Conservation (phyloP, 106 monocot species). For the Dioscorea dumetorum region DNA sequence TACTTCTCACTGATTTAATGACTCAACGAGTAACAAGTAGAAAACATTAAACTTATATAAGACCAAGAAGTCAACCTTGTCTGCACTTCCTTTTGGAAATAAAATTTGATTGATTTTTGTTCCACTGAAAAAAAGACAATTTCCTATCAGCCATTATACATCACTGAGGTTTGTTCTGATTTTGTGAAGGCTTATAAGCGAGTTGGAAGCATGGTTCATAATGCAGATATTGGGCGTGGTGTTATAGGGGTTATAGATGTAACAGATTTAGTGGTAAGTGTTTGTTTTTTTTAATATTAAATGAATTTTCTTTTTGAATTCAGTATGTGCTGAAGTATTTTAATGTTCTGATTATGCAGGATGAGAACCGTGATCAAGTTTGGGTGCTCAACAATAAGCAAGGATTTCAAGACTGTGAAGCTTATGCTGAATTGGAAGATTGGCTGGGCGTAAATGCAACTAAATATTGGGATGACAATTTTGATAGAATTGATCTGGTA, state of each 20-base stretch:
- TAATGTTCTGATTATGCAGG: conserved; percentile 24
- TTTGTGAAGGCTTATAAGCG: conserved; percentile 65
- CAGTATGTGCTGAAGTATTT: neutral
- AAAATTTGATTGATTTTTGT: too few relatives aligned
- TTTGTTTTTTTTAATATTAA: neutral
- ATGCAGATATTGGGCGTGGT: conserved; percentile 67
- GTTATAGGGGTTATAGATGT: conserved; percentile 69
- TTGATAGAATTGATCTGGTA: conserved; percentile 63
- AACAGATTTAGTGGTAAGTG: conserved; percentile 50
- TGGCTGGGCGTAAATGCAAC: conserved; percentile 51
- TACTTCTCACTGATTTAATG: too few relatives aligned
- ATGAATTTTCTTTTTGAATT: neutral
- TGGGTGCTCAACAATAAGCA: conserved; percentile 77
- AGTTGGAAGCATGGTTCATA: conserved; percentile 67
- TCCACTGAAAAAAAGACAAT: too few relatives aligned
- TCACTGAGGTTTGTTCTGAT: neutral
- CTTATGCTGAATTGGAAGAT: conserved; percentile 59
- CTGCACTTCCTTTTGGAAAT: too few relatives aligned
- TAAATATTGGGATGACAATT: conserved; percentile 71
- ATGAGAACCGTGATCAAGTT: conserved; percentile 31
- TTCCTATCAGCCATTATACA: too few relatives aligned
- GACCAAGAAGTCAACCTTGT: too few relatives aligned
- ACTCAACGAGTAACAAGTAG: too few relatives aligned
- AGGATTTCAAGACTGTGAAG: conserved; percentile 83
- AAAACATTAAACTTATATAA: too few relatives aligned